A percentile compares a stretch with the other conserved stretches of the same genome.
These are phyloP conservation scores for Pseudocercospora fijiensis DNA, from an alignment of 2,329 filamentous ascomycete genomes.

Conservation along the genomic window DNA sequence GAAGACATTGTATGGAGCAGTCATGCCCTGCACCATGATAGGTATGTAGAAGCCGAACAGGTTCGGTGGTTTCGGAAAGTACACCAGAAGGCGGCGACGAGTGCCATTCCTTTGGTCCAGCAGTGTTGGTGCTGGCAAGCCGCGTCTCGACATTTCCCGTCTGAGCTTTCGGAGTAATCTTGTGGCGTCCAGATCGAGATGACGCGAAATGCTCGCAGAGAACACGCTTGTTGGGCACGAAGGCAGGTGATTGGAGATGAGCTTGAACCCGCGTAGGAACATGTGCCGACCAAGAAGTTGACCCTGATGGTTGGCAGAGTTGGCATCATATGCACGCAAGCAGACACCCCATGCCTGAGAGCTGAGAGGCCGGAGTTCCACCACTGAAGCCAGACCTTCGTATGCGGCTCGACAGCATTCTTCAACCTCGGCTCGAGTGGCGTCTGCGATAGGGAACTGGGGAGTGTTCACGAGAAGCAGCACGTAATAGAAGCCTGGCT, in stretches of 20 bases:
- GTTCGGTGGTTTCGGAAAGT: not conserved
- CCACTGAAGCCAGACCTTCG: not conserved
- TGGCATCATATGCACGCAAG: not conserved
- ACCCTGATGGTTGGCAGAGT: too few species aligned
- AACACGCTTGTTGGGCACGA: not conserved
- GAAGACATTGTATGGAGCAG: not conserved
- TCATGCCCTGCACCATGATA: not conserved
- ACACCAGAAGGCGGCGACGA: not conserved
- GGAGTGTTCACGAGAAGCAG: not conserved
- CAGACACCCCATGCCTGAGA: not conserved
- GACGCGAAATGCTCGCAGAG: not conserved
- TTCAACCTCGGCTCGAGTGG: not conserved
- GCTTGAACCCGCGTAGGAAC: not conserved
- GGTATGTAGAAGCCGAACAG: not conserved
- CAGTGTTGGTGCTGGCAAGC: not conserved
- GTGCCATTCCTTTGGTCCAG: not conserved
- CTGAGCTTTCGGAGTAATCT: not conserved
- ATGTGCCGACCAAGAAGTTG: not conserved
- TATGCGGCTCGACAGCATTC: not conserved
- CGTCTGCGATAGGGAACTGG: not conserved
- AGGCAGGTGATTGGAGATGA: not conserved
- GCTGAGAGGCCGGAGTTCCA: not conserved
- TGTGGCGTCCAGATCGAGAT: not conserved
- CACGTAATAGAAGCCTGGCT: not conserved
- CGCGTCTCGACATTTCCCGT: not conserved